A percentile compares a stretch with the other conserved stretches of the same genome.
phyloP scores from a whole-genome alignment of 1,284 basidiomycete genomes.

The Thelephora terrestris region DNA sequence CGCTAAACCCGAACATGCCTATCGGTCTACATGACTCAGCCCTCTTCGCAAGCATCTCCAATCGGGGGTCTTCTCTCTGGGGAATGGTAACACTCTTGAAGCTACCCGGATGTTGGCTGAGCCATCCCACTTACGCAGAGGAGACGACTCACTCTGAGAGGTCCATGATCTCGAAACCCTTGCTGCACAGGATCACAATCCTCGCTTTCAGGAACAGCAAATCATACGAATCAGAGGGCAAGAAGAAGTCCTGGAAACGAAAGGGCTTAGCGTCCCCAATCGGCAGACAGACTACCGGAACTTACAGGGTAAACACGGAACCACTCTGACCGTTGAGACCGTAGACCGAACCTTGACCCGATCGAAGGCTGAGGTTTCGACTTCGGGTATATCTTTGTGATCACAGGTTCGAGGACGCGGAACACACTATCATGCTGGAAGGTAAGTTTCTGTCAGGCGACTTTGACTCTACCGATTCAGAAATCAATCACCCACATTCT shows the following conservation, averaged over 20 bases:
- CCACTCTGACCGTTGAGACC: constrained; percentile 78
- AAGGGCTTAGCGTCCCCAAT: constrained; percentile 60
- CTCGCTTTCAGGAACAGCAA: too few relatives aligned
- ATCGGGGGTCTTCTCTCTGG: constrained; percentile 63
- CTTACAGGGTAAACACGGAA: constrained; percentile 77
- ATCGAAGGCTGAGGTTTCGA: constrained; percentile 56
- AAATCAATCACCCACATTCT: constrained; percentile 62
- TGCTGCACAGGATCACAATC: too few relatives aligned
- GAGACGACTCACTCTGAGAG: too few relatives aligned
- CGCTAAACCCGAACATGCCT: constrained; percentile 85
- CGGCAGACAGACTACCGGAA: neutral
- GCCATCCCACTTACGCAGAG: too few relatives aligned
- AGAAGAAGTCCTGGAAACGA: too few relatives aligned
- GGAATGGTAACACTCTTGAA: constrained; percentile 87
- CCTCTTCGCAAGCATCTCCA: constrained; percentile 66
- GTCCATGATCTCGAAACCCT: too few relatives aligned
- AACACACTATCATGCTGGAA: constrained; percentile 80
- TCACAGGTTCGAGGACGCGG: constrained; percentile 86
- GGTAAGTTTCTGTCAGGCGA: constrained; percentile 3
- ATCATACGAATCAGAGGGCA: constrained; percentile 82
- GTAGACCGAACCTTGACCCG: constrained; percentile 64
- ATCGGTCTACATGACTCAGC: too few relatives aligned
- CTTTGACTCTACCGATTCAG: constrained; percentile 1
- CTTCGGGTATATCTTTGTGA: constrained; percentile 74
- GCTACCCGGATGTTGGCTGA: constrained; percentile 27